Percentiles rank a stretch among this genome's conserved stretches.
Conservation (phyloP, 352 stramenopile genomes). For the Globisporangium spiculum region DNA sequence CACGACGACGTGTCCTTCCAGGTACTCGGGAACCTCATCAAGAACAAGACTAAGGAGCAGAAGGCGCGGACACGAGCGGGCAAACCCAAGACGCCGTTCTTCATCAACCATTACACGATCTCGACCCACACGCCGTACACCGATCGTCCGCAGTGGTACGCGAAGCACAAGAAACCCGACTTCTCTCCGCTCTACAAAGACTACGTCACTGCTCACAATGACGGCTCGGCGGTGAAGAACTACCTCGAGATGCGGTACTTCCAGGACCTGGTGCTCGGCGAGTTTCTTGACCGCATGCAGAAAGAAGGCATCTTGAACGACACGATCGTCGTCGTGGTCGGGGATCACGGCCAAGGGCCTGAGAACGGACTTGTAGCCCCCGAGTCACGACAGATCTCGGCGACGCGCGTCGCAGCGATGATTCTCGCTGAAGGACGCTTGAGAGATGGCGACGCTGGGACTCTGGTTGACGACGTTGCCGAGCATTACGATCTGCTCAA, state of each 20-base stretch:
- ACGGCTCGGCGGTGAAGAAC: constrained; percentile 18
- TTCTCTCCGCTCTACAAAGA: constrained; percentile 34
- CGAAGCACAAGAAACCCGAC: constrained; percentile 23
- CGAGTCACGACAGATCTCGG: constrained; percentile 31
- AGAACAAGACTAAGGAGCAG: constrained; percentile 45
- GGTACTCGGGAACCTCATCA: constrained; percentile 43
- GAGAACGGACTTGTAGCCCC: constrained; percentile 29
- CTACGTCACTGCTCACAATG: constrained; percentile 8
- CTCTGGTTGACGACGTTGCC: constrained; percentile 27
- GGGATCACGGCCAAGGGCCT: constrained; percentile 45
- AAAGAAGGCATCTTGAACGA: constrained; percentile 40
- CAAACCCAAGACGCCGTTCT: constrained; percentile 37
- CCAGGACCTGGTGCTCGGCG: constrained; percentile 38
- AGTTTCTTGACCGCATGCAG: constrained; percentile 52
- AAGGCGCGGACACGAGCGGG: constrained; percentile 18
- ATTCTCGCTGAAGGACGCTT: constrained; percentile 37
- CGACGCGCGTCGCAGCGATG: constrained; percentile 27
- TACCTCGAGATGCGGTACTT: constrained; percentile 58
- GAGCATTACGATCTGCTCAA: constrained; percentile 45
- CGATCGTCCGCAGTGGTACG: constrained; percentile 39
- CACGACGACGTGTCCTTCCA: constrained; percentile 53
- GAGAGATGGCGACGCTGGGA: constrained; percentile 18
- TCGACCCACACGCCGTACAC: constrained; percentile 46
- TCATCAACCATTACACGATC: constrained; percentile 60
- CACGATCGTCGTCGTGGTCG: constrained; percentile 53